Conservation (phyloP, 2,329 filamentous ascomycete species). For the Aspergillus pseudoviridinutans region DNA sequence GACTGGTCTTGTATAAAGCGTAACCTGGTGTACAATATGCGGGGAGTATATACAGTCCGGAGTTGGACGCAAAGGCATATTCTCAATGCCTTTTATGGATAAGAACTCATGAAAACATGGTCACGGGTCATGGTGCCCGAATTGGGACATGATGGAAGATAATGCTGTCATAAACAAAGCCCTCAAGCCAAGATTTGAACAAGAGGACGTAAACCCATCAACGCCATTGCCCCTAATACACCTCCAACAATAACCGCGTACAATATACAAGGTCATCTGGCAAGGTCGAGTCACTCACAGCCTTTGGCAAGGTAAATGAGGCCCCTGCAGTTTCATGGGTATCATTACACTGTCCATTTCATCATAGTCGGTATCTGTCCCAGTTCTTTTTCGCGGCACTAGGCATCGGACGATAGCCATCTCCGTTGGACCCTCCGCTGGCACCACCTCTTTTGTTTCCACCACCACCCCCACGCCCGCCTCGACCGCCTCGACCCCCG, state of each 20-base stretch:
- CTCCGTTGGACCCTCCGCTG: conserved; percentile 11
- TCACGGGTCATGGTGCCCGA: background rate
- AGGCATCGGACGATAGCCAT: conserved; percentile 31
- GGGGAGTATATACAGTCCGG: background rate
- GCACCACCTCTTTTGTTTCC: conserved; percentile 17
- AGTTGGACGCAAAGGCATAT: background rate
- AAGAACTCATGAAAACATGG: background rate
- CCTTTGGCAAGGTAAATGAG: background rate
- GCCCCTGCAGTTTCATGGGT: background rate
- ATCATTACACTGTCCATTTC: background rate
- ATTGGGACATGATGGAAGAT: background rate
- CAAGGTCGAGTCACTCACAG: background rate
- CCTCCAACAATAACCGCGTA: background rate
- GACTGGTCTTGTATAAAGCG: background rate
- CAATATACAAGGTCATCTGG: background rate
- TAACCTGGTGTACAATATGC: background rate
- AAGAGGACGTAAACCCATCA: background rate
- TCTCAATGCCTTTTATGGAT: background rate
- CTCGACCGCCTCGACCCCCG: conserved; percentile 12
- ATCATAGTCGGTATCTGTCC: conserved; percentile 28
- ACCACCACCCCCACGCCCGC: conserved; percentile 17
- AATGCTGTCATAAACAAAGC: background rate
- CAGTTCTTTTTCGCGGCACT: conserved; percentile 31
- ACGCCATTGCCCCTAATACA: background rate
- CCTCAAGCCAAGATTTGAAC: background rate